phyloP scores from a whole-genome alignment of 352 stramenopile genomes.

The Pythium apleroticum region DNA sequence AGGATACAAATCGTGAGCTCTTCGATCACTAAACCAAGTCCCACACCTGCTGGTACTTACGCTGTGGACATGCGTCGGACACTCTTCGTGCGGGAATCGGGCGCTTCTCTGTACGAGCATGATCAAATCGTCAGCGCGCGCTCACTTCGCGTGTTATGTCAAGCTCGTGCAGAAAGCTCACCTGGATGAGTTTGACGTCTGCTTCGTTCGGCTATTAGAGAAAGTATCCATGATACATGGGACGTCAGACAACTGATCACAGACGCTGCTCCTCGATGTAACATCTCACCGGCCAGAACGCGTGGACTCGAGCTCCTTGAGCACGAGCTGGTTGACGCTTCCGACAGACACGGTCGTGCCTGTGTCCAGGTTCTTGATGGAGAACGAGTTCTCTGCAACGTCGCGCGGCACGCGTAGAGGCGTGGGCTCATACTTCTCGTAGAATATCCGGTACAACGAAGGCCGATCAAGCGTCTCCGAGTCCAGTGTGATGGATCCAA shows the following conservation, averaged over 20 bases:
- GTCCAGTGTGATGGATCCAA: constrained; percentile 82
- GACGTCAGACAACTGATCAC: neutral
- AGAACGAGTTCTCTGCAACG: constrained; percentile 64
- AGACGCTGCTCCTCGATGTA: neutral
- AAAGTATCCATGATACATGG: neutral
- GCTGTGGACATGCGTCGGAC: constrained; percentile 65
- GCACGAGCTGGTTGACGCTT: constrained; percentile 75
- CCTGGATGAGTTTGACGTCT: constrained; percentile 64
- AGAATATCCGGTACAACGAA: constrained; percentile 84
- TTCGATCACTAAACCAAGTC: neutral
- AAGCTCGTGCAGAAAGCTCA: constrained; percentile 16
- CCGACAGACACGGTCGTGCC: constrained; percentile 74
- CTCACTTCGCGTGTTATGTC: neutral
- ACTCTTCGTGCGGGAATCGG: constrained; percentile 48
- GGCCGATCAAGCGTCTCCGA: constrained; percentile 75
- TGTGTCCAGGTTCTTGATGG: constrained; percentile 82
- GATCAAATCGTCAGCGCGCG: neutral
- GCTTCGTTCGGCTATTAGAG: constrained; percentile 44
- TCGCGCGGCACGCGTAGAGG: constrained; percentile 52
- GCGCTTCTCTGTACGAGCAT: constrained; percentile 41
- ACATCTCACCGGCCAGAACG: constrained; percentile 35
- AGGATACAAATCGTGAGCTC: neutral
- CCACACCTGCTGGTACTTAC: constrained; percentile 34
- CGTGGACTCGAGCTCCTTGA: constrained; percentile 68
- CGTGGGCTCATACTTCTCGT: constrained; percentile 85